These are phyloP conservation scores for Amphirosellinia nigrospora DNA, from an alignment of 495 filamentous ascomycete genomes.

Conservation along the genomic window DNA sequence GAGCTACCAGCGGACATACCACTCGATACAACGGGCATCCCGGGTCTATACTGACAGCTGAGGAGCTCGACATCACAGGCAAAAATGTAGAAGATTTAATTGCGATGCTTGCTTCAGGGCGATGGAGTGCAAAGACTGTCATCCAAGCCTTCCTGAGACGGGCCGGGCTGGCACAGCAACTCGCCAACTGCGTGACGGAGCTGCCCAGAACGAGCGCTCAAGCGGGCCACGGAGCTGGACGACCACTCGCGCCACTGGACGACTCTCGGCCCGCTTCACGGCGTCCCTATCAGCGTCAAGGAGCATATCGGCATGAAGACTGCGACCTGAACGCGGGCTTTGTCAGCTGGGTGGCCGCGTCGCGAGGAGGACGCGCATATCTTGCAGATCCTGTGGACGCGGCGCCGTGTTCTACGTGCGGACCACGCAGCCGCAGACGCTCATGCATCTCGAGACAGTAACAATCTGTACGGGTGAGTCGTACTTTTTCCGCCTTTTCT, in stretches of 20 bases:
- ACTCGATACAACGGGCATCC: slow-evolving; percentile 50
- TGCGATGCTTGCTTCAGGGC: slow-evolving; percentile 38
- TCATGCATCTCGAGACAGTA: slow-evolving; percentile 67
- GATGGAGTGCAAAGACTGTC: slow-evolving; percentile 51
- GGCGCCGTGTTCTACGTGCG: slow-evolving; percentile 57
- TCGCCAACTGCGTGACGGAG: slow-evolving; percentile 67
- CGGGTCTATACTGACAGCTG: slow-evolving; percentile 51
- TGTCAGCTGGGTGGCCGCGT: slow-evolving; percentile 50
- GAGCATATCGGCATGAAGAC: slow-evolving; percentile 66
- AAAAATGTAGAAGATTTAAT: slow-evolving; percentile 54
- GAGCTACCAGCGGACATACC: slow-evolving; percentile 41
- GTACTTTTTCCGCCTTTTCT: not conserved
- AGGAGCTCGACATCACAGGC: slow-evolving; percentile 60
- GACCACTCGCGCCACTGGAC: slow-evolving; percentile 54
- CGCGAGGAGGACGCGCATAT: slow-evolving; percentile 52
- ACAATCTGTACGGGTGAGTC: slow-evolving; percentile 61
- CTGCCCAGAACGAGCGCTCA: slow-evolving; percentile 65
- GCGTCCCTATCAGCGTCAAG: slow-evolving; percentile 72
- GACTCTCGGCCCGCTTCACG: slow-evolving; percentile 68
- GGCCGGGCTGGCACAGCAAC: slow-evolving; percentile 48
- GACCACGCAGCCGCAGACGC: slow-evolving; percentile 62
- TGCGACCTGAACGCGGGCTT: slow-evolving; percentile 57
- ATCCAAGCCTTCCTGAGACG: slow-evolving; percentile 56
- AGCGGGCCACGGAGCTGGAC: slow-evolving; percentile 64
- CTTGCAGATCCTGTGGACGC: slow-evolving; percentile 52